Conservation (phyloP, 2,329 filamentous ascomycete species). For the Orbilia javanica region DNA sequence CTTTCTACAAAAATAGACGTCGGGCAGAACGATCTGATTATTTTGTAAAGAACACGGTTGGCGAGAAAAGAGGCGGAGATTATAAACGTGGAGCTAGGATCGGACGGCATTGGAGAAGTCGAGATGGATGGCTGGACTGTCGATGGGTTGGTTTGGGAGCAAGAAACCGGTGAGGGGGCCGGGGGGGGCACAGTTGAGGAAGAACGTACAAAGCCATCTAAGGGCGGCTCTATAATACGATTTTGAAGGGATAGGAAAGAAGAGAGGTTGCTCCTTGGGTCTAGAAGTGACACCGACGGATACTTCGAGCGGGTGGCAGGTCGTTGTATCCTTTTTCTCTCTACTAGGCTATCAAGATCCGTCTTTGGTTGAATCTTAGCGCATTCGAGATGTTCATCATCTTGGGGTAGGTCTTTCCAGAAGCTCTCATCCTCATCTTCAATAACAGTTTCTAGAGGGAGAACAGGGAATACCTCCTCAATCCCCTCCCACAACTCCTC, state of each 20-base stretch:
- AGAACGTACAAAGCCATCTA: neutral
- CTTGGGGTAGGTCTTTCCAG: neutral
- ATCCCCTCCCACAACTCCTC: neutral
- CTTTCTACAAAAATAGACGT: slow-evolving; percentile 47
- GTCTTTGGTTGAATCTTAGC: slow-evolving; percentile 47
- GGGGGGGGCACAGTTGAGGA: slow-evolving; percentile 1
- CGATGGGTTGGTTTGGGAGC: slow-evolving; percentile 3
- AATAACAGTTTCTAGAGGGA: slow-evolving; percentile 24
- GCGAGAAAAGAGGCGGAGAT: slow-evolving; percentile 37
- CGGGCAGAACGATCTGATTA: slow-evolving; percentile 34
- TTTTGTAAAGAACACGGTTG: slow-evolving; percentile 28
- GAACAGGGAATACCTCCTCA: neutral
- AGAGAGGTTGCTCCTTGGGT: slow-evolving; percentile 24
- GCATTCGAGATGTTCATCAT: slow-evolving; percentile 37
- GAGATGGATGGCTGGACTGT: neutral
- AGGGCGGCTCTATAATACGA: neutral
- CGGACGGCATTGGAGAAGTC: slow-evolving; percentile 3
- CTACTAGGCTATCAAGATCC: slow-evolving; percentile 50
- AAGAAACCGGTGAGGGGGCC: neutral
- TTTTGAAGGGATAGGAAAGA: slow-evolving; percentile 45
- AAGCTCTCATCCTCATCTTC: slow-evolving; percentile 33
- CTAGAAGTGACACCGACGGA: neutral
- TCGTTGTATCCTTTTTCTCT: slow-evolving; percentile 1
- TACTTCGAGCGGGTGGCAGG: neutral
- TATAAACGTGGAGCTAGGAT: slow-evolving; percentile 32